Evolutionary conservation across 2,329 filamentous ascomycete species (phyloP).

Genomic region (Coccinonectria pachysandricola): DNA sequence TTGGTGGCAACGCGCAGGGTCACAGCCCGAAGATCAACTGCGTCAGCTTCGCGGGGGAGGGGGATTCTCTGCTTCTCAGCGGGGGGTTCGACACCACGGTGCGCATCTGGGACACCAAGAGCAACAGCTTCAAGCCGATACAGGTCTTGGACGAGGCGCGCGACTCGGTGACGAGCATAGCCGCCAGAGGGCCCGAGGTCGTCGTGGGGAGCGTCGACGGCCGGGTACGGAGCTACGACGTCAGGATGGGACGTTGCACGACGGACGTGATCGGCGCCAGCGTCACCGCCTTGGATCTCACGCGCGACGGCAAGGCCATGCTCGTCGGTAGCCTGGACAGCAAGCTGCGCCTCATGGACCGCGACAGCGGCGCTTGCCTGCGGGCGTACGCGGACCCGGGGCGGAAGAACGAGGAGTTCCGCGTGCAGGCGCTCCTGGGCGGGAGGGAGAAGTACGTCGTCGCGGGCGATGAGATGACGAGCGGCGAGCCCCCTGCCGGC

Average conservation of each 20-base stretch:
- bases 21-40: constrained; percentile 68
- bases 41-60: constrained; percentile 68
- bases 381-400: constrained; percentile 54
- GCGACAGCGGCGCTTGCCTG: constrained; percentile 60
- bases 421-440: constrained; percentile 68
- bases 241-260: constrained; percentile 61
- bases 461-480: constrained; percentile 63
- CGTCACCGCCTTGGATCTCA: constrained; percentile 67
- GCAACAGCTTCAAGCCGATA: constrained; percentile 48
- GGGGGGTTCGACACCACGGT: constrained; percentile 68
- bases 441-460: constrained; percentile 68
- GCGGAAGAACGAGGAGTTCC: constrained; percentile 56
- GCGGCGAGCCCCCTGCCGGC: constrained; percentile 13
- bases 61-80: constrained; percentile 61
- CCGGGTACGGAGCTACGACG: constrained; percentile 69
- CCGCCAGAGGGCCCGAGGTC: constrained; percentile 45
- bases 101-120: constrained; percentile 62
- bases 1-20: constrained; percentile 49
- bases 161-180: constrained; percentile 52
- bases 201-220: constrained; percentile 77
- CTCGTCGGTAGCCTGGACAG: constrained; percentile 69
- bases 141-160: constrained; percentile 64
- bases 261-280: constrained; percentile 59
- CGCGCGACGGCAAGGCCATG: constrained; percentile 62
- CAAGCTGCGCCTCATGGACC: constrained; percentile 71